Conservation (phyloP, 2,329 filamentous ascomycete genomes). For the Polychaeton citri region DNA sequence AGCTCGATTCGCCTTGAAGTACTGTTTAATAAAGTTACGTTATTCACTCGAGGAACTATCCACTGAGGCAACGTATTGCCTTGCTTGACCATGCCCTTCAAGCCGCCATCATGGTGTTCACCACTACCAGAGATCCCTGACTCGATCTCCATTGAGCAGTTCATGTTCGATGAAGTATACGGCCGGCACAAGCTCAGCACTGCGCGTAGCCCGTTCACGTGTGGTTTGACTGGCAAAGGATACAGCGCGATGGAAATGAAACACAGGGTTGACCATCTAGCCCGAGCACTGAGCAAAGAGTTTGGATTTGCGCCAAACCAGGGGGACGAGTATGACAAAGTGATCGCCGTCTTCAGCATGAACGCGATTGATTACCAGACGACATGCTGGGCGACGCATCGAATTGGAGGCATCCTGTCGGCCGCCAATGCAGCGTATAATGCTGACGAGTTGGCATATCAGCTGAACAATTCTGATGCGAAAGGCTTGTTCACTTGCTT, state of each 20-base stretch:
- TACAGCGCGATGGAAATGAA: constrained; percentile 52
- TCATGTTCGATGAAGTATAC: constrained; percentile 60
- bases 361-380: constrained; percentile 74
- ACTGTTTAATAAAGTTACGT: too few species aligned
- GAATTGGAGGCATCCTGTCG: constrained; percentile 58
- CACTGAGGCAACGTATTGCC: too few species aligned
- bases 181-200: constrained; percentile 51
- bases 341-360: constrained; percentile 61
- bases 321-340: constrained; percentile 70
- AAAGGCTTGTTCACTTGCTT: constrained; percentile 60
- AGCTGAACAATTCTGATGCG: constrained; percentile 55
- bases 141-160: constrained; percentile 59
- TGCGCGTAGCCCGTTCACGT: constrained; percentile 61
- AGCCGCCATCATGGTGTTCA: constrained; percentile 48
- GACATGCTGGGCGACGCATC: constrained; percentile 59
- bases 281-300: constrained; percentile 55
- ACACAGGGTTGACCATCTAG: constrained; percentile 51
- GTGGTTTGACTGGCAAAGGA: constrained; percentile 56
- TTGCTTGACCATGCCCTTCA: constrained; percentile 43
- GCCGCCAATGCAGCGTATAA: constrained; percentile 67
- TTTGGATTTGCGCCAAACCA: constrained; percentile 57
- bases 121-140: constrained; percentile 57
- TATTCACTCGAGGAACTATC: too few species aligned
- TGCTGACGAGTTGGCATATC: constrained; percentile 54
- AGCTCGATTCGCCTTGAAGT: too few species aligned